phyloP scores from a whole-genome alignment of 768 basidiomycete genomes.

The Tylopilus sp. region DNA sequence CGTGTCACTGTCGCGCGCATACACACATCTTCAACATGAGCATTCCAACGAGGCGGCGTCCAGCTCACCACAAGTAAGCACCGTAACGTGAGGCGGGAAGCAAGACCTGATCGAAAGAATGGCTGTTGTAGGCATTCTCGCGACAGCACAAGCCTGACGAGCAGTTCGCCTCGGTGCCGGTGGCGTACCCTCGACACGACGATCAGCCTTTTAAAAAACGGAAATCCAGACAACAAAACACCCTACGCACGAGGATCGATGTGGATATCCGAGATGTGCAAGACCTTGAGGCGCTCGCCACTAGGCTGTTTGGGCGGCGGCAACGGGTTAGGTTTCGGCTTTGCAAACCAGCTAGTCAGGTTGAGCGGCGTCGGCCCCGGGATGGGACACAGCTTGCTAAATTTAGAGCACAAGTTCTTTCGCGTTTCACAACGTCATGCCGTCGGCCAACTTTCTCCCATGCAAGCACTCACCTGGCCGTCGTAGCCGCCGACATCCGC shows the following conservation, averaged over 20 bases:
- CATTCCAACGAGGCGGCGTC: too few species aligned
- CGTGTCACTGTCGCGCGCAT: constrained; percentile 43
- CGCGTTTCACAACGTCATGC: not conserved
- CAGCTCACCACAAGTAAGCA: constrained; percentile 18
- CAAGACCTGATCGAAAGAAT: constrained; percentile 44
- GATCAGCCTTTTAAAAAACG: too few species aligned
- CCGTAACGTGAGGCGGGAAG: constrained; percentile 64
- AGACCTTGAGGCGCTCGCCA: constrained; percentile 43
- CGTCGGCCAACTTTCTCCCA: not conserved
- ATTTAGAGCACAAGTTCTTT: constrained; percentile 35
- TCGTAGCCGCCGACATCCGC: constrained; percentile 45
- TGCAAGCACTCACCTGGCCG: constrained; percentile 36
- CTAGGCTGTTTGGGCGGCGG: constrained; percentile 37
- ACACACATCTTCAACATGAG: too few species aligned
- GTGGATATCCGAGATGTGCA: constrained; percentile 48
- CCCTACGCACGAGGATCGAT: constrained; percentile 21
- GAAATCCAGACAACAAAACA: too few species aligned
- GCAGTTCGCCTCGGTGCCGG: constrained; percentile 67
- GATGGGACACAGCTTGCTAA: constrained; percentile 27
- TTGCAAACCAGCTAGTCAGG: constrained; percentile 44
- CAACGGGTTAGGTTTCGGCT: constrained; percentile 44
- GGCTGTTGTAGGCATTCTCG: constrained; percentile 36
- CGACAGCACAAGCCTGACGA: constrained; percentile 57
- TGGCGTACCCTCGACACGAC: constrained; percentile 40
- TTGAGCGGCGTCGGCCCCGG: constrained; percentile 40